These are phyloP conservation scores for Alternaria viburni DNA, from an alignment of 2,329 filamentous ascomycete genomes.

Conservation along the genomic window DNA sequence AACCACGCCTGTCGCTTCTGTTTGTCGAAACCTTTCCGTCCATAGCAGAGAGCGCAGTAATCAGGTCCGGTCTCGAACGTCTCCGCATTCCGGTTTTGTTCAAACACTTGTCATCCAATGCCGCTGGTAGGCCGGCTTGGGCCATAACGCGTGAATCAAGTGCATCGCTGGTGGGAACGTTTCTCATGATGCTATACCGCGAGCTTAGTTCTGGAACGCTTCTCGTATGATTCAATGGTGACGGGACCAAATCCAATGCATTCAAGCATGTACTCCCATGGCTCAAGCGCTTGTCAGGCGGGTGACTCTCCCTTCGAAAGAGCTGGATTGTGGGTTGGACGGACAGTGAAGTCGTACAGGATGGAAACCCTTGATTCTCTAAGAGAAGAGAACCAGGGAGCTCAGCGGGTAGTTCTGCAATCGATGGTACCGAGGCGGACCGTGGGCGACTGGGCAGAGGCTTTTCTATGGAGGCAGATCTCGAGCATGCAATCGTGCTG, in stretches of 20 bases:
- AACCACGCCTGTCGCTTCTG: constrained; percentile 25
- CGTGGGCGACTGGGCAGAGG: constrained; percentile 48
- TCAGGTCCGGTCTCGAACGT: constrained; percentile 25
- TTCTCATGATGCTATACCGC: constrained; percentile 33
- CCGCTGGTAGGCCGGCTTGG: constrained; percentile 28
- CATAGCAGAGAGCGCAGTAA: constrained; percentile 29
- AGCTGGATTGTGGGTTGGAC: constrained; percentile 17
- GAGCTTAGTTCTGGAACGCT: constrained; percentile 21
- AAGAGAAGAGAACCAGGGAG: constrained; percentile 38
- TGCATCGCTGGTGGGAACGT: constrained; percentile 31
- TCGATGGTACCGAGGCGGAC: constrained; percentile 50
- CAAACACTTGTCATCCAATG: constrained; percentile 31
- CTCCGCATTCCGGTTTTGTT: constrained; percentile 28
- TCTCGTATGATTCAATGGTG: constrained; percentile 21
- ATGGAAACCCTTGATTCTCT: constrained; percentile 43
- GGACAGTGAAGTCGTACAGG: constrained; percentile 17
- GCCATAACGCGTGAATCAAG: constrained; percentile 21
- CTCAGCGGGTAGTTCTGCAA: constrained; percentile 43
- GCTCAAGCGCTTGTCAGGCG: constrained; percentile 1
- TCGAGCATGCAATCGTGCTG: constrained; percentile 36
- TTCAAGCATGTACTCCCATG: neutral
- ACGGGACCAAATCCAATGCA: constrained; percentile 9
- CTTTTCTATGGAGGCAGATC: constrained; percentile 40
- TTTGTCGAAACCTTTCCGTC: constrained; percentile 30
- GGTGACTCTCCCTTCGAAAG: constrained; percentile 15